Evolutionary conservation across 1,284 basidiomycete genomes (phyloP).

Genomic region (Prillingera fragicola): DNA sequence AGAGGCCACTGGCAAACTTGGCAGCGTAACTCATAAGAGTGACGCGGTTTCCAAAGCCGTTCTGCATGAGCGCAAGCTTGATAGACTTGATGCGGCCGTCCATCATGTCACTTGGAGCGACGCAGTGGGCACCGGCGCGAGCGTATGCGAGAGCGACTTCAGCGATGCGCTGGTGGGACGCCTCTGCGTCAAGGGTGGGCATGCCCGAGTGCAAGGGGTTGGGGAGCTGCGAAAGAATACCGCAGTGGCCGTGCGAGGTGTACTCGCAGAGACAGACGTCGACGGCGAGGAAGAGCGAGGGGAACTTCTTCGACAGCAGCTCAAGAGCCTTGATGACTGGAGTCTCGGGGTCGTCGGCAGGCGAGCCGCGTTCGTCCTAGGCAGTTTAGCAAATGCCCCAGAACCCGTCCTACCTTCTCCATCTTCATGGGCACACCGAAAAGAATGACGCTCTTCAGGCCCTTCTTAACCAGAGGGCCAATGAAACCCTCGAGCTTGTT

Average conservation of each 20-base stretch:
- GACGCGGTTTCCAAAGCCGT: slow-evolving; percentile 75
- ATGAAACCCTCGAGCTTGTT: slow-evolving; percentile 86
- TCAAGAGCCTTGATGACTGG: slow-evolving; percentile 90
- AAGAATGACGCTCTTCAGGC: slow-evolving; percentile 84
- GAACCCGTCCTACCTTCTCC: slow-evolving; percentile 59
- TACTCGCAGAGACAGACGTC: slow-evolving; percentile 99
- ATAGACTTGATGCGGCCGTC: slow-evolving; percentile 89
- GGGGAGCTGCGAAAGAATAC: slow-evolving; percentile 56
- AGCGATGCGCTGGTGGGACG: slow-evolving; percentile 78
- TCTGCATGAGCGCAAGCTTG: slow-evolving; percentile 76
- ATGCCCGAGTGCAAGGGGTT: slow-evolving; percentile 34
- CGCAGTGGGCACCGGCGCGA: slow-evolving; percentile 89
- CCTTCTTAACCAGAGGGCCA: slow-evolving; percentile 79
- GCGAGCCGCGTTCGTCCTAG: slow-evolving; percentile 74
- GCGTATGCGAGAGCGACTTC: slow-evolving; percentile 92
- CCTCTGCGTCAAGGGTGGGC: slow-evolving; percentile 55
- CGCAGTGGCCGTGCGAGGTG: slow-evolving; percentile 97
- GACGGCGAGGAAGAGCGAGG: slow-evolving; percentile 76
- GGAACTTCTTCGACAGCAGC: slow-evolving; percentile 70
- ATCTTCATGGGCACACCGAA: slow-evolving; percentile 90
- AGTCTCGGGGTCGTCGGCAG: slow-evolving; percentile 82
- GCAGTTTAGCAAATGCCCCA: not conserved
- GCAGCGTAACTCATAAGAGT: slow-evolving; percentile 98
- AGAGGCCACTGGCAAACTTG: slow-evolving; percentile 94
- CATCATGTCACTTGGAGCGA: slow-evolving; percentile 99